Evolutionary conservation across 2,329 filamentous ascomycete species (phyloP), one percentile per base, ranked within the genome.

Genomic region (Furcasterigmium furcatum): DNA sequence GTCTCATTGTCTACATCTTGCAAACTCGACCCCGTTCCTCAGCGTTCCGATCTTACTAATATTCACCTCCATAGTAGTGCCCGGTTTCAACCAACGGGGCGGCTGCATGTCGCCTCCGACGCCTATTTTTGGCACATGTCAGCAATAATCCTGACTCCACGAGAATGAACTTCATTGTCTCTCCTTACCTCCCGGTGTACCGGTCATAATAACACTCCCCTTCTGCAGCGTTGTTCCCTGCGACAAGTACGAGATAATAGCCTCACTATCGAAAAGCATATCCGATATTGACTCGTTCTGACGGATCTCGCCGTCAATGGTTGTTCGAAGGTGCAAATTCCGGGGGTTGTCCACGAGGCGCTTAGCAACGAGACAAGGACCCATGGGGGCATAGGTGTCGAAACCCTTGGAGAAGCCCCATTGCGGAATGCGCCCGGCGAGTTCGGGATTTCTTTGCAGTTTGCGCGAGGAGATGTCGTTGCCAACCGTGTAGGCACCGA

Each of bases 361-460:
- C 56, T 56, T 0, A 61, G 59, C 1, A 81, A 60, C 41, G n/a
- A 29, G 16, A 32, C 41, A 34, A 0, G 77, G 77, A 0, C 77
- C 77, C 0, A 82, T 48, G 0, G 77, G 79, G 1, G 73, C 73
- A 50, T 67, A 80, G 0, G 67, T 76, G 51, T 82, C 76, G 46
- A 82, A 81, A 0, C 75, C 73, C 52, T 81, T 80, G 13, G 65
- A 70, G 51, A 79, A 81, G 1, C 71, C 68, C 73, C 74, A 80
- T 55, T 82, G 79, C 13, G 30, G 30, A 18, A 34, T 34, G 1
- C 61, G 65, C 0, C 76, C 76, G 0, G 77, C 76, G 3, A 70
- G 60, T 0, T 58, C 58, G 0, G 72, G 69, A n/a, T 34, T 34
- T 5, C 72, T 60, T 51, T 82, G 78, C 30, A 72, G 62, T 48